These are phyloP conservation scores for Verticillium longisporum DNA, from an alignment of 2,329 filamentous ascomycete genomes.

Conservation along the genomic window DNA sequence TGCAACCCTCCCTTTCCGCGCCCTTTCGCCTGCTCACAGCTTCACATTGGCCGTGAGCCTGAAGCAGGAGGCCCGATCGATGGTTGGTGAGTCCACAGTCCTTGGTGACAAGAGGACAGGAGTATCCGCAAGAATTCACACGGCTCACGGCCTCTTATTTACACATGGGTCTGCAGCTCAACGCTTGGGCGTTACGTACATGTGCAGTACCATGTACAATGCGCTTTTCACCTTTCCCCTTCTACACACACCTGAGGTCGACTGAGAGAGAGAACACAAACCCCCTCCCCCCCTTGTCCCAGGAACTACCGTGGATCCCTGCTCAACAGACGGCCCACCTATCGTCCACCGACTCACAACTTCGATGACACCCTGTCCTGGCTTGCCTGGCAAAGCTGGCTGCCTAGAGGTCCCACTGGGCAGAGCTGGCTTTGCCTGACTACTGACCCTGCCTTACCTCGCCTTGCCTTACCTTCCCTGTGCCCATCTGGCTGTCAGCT, in stretches of 20 bases:
- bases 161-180: not conserved
- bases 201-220: not conserved
- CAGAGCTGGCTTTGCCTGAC: not conserved
- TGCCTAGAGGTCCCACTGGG: not conserved
- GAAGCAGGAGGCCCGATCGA: too few relatives aligned
- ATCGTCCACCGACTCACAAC: not conserved
- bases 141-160: not conserved
- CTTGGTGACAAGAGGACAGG: not conserved
- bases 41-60: too few relatives aligned
- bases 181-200: not conserved
- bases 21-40: too few relatives aligned
- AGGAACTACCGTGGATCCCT: not conserved
- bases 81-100: too few relatives aligned
- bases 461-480: not conserved
- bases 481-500: not conserved
- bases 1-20: too few relatives aligned
- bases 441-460: too few relatives aligned
- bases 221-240: not conserved
- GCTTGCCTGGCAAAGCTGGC: not conserved
- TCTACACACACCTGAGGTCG: not conserved
- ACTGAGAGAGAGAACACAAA: not conserved
- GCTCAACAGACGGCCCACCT: not conserved
- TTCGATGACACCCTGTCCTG: not conserved
- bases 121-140: not conserved
- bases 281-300: not conserved